These are phyloP conservation scores for Cichorium intybus DNA, from an alignment of 140 eudicot genomes.

Conservation along the genomic window DNA sequence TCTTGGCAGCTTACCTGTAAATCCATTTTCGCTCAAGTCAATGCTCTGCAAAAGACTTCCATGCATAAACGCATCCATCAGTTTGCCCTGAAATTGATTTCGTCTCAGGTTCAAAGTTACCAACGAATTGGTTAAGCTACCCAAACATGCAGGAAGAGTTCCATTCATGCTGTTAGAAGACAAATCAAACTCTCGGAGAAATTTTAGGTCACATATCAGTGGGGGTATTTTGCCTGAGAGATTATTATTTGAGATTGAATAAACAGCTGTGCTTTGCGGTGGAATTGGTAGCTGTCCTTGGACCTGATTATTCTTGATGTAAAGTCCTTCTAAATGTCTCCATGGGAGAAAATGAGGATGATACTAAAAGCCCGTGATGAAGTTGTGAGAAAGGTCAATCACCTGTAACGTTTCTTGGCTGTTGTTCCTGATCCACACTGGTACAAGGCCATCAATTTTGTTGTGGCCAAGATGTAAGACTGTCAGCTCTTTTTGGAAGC, in stretches of 20 bases:
- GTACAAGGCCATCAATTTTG: slow-evolving; percentile 31
- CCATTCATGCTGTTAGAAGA: slow-evolving; percentile 21
- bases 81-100: not conserved
- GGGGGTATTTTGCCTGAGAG: slow-evolving; percentile 25
- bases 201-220: slow-evolving; percentile 9
- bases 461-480: not conserved
- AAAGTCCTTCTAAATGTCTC: not conserved
- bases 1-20: too few relatives aligned
- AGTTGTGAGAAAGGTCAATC: not conserved
- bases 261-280: slow-evolving; percentile 2
- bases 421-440: slow-evolving; percentile 24
- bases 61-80: slow-evolving; percentile 20
- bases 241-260: not conserved
- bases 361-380: slow-evolving; percentile 25
- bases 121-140: slow-evolving; percentile 12
- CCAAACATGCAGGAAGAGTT: slow-evolving; percentile 9
- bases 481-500: slow-evolving; percentile 10
- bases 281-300: slow-evolving; percentile 35
- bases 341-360: slow-evolving; percentile 23
- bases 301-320: slow-evolving; percentile 3
- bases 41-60: too few relatives aligned
- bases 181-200: slow-evolving; percentile 13
- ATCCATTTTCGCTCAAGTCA: too few relatives aligned
- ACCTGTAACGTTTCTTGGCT: slow-evolving; percentile 19
- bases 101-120: not conserved